Conservation (phyloP, 768 basidiomycete genomes). For the Tubosaeta brunneosetosa region DNA sequence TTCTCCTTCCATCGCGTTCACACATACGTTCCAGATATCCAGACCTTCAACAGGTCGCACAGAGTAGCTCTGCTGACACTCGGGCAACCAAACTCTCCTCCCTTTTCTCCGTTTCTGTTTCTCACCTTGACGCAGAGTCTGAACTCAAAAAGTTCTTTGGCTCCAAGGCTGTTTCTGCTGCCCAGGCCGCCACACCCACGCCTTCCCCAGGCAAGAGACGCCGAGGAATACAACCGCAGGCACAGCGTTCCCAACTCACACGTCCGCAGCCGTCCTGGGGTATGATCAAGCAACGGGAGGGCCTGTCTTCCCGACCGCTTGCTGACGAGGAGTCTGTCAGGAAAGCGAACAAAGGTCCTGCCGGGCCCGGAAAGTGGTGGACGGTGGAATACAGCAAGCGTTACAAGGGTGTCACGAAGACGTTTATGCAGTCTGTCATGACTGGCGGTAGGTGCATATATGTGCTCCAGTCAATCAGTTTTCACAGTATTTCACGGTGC, state of each 20-base stretch:
- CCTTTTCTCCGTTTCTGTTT: constrained; percentile 73
- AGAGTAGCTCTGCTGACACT: constrained; percentile 23
- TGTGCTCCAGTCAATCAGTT: background rate
- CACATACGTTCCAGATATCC: constrained; percentile 40
- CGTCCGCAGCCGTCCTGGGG: constrained; percentile 76
- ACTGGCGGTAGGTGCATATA: constrained; percentile 61
- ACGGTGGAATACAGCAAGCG: constrained; percentile 81
- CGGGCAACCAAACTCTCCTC: constrained; percentile 37
- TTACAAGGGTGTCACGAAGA: constrained; percentile 76
- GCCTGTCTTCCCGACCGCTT: constrained; percentile 60
- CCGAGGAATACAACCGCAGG: constrained; percentile 32
- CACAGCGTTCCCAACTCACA: constrained; percentile 66
- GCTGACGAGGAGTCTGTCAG: constrained; percentile 48
- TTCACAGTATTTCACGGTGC: background rate
- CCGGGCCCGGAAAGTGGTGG: constrained; percentile 75
- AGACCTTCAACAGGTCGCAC: constrained; percentile 39
- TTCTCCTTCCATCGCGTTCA: background rate
- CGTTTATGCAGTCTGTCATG: constrained; percentile 76
- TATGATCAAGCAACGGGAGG: constrained; percentile 62
- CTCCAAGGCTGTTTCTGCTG: constrained; percentile 74
- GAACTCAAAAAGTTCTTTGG: constrained; percentile 96
- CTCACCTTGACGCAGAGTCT: constrained; percentile 81
- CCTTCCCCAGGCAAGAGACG: constrained; percentile 35
- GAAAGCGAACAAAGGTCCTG: constrained; percentile 40
- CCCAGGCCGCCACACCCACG: constrained; percentile 36